A percentile compares a stretch with the other conserved stretches of the same genome.
Evolutionary conservation across 495 filamentous ascomycete species (phyloP).

Genomic region (Viridothelium virens): DNA sequence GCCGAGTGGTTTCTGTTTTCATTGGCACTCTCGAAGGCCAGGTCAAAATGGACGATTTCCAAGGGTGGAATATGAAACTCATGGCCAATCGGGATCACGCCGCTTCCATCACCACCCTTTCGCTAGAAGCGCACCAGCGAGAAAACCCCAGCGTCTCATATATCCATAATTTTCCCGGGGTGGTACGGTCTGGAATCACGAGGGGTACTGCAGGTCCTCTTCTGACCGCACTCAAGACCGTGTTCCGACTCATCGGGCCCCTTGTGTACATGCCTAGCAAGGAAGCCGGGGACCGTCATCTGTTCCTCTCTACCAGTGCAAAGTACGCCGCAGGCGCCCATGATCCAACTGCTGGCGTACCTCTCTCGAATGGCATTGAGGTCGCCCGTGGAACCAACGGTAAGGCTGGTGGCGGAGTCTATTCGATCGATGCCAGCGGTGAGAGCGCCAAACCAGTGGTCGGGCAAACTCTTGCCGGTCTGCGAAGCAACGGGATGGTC

Average conservation of each 20-base stretch:
- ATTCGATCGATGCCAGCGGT: conserved; percentile 36
- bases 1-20: conserved; percentile 32
- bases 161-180: conserved; percentile 26
- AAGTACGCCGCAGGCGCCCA: conserved; percentile 17
- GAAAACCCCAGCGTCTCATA: conserved; percentile 20
- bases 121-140: conserved; percentile 20
- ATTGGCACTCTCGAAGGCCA: conserved; percentile 26
- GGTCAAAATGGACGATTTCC: conserved; percentile 27
- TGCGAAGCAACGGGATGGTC: not conserved
- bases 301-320: conserved; percentile 23
- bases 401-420: conserved; percentile 35
- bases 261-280: conserved; percentile 22
- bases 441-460: conserved; percentile 13
- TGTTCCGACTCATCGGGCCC: conserved; percentile 24
- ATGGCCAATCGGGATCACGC: conserved; percentile 25
- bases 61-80: conserved; percentile 26
- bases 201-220: conserved; percentile 25
- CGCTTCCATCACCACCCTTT: conserved; percentile 25
- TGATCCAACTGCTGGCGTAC: conserved; percentile 16
- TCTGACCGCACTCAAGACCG: conserved; percentile 22
- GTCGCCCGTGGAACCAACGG: conserved; percentile 30
- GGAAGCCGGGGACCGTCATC: conserved; percentile 27
- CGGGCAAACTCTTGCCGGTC: not conserved
- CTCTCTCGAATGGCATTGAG: conserved; percentile 17
- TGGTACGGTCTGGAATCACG: conserved; percentile 26